Conservation (phyloP, 2,329 filamentous ascomycete species). For the Pyrenochaeta sp. region DNA sequence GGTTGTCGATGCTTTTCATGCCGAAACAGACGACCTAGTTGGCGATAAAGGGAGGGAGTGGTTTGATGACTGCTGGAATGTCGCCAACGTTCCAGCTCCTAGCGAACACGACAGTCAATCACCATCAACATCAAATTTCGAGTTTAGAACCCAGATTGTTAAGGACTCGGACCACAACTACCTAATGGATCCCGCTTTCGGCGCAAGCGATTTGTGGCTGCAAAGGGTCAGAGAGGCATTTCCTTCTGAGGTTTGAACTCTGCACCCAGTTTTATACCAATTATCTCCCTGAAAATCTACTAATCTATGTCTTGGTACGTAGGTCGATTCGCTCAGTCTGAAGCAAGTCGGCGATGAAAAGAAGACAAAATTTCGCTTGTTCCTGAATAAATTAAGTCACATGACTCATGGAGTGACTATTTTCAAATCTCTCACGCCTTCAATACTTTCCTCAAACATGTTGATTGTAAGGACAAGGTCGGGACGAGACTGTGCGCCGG, state of each 20-base stretch:
- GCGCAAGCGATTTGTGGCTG: constrained; percentile 34
- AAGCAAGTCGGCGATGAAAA: constrained; percentile 1
- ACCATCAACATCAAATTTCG: constrained; percentile 9
- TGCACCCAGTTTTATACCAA: background rate
- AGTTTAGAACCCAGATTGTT: constrained; percentile 26
- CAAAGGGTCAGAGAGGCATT: constrained; percentile 32
- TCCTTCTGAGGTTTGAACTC: constrained; percentile 7
- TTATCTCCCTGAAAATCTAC: background rate
- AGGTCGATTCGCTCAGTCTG: background rate
- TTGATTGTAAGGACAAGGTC: constrained; percentile 4
- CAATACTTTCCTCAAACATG: background rate
- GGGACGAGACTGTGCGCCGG: constrained; percentile 2
- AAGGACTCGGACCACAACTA: constrained; percentile 33
- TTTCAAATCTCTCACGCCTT: background rate
- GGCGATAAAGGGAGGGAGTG: constrained; percentile 35
- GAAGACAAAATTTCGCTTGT: constrained; percentile 2
- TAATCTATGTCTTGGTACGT: background rate
- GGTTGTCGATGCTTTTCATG: constrained; percentile 37
- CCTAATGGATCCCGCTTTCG: constrained; percentile 35
- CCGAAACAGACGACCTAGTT: constrained; percentile 35
- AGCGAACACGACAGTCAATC: background rate
- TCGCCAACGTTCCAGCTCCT: no score
- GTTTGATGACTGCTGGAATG: constrained; percentile 40
- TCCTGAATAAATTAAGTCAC: constrained; percentile 4
- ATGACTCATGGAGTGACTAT: background rate